A percentile compares a stretch with the other conserved stretches of the same genome.
Conservation (phyloP, 2,329 filamentous ascomycete genomes). For the Lasiodiplodia theobromae region DNA sequence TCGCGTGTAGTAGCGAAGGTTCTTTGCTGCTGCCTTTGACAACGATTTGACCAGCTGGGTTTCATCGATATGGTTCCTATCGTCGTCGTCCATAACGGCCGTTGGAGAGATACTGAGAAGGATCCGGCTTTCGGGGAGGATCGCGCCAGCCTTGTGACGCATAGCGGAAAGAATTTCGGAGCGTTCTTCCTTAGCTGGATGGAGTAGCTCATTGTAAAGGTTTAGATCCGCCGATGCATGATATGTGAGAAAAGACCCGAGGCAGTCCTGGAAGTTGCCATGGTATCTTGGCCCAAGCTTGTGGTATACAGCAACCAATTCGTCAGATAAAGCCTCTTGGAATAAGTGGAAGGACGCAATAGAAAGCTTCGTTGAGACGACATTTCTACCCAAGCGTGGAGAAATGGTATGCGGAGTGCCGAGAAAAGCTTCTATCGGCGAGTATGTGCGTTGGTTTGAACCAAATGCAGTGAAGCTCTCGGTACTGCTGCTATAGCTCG, state of each 20-base stretch:
- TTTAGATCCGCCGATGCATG: slow-evolving; percentile 89
- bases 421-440: slow-evolving; percentile 87
- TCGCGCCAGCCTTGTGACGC: slow-evolving; percentile 78
- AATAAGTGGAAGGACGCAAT: slow-evolving; percentile 89
- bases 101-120: slow-evolving; percentile 83
- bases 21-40: slow-evolving; percentile 74
- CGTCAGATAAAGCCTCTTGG: slow-evolving; percentile 86
- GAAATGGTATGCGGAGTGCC: slow-evolving; percentile 92
- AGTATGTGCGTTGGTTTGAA: slow-evolving; percentile 60
- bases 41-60: slow-evolving; percentile 77
- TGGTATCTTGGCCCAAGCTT: slow-evolving; percentile 89
- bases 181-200: slow-evolving; percentile 86
- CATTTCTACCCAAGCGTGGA: slow-evolving; percentile 72
- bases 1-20: slow-evolving; percentile 72
- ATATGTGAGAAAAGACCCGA: slow-evolving; percentile 96
- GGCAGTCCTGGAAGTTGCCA: slow-evolving; percentile 95
- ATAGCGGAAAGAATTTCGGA: slow-evolving; percentile 94
- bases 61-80: slow-evolving; percentile 73
- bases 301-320: slow-evolving; percentile 88
- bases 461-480: slow-evolving; percentile 76
- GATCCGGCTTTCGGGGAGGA: slow-evolving; percentile 82
- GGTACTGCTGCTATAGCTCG: slow-evolving; percentile 66
- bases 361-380: slow-evolving; percentile 83
- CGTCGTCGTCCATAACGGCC: slow-evolving; percentile 81
- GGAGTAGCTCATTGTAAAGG: slow-evolving; percentile 87